Conservation (phyloP, 2,329 filamentous ascomycete species). For the Colletotrichum sp. region DNA sequence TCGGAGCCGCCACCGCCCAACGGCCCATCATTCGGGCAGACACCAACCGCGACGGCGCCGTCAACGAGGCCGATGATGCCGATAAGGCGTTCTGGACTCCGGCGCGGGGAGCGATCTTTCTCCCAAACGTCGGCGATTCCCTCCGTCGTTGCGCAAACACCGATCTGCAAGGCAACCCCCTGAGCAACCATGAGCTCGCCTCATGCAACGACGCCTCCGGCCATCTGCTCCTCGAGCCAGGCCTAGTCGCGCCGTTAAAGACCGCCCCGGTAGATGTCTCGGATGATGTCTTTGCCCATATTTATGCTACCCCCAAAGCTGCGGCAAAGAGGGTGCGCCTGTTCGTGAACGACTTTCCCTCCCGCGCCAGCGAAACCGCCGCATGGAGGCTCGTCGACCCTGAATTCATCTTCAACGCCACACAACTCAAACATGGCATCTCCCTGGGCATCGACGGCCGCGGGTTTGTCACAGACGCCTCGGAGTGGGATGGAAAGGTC, state of each 20-base stretch:
- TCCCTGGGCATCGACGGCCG: slow-evolving; percentile 40
- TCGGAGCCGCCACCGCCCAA: neutral
- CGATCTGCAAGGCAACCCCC: slow-evolving; percentile 8
- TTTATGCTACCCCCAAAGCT: slow-evolving; percentile 14
- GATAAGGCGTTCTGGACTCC: slow-evolving; percentile 29
- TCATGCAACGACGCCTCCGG: slow-evolving; percentile 40
- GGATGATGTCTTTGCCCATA: slow-evolving; percentile 17
- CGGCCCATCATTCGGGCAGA: slow-evolving; percentile 33
- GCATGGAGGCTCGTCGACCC: slow-evolving; percentile 31
- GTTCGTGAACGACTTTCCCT: slow-evolving; percentile 24
- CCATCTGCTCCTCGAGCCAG: slow-evolving; percentile 32
- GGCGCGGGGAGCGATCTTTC: slow-evolving; percentile 34
- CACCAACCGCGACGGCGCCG: slow-evolving; percentile 38
- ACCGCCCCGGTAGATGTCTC: slow-evolving; percentile 31
- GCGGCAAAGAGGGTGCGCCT: slow-evolving; percentile 29
- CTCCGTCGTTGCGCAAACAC: slow-evolving; percentile 30
- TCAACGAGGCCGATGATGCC: slow-evolving; percentile 30
- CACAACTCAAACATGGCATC: slow-evolving; percentile 32
- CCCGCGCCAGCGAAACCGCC: neutral
- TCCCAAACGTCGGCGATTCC: slow-evolving; percentile 40
- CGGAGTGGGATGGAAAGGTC: slow-evolving; percentile 32
- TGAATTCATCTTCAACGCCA: slow-evolving; percentile 31
- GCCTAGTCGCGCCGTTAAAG: slow-evolving; percentile 35
- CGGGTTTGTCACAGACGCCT: slow-evolving; percentile 26
- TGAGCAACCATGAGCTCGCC: slow-evolving; percentile 29